Conservation (phyloP, 495 filamentous ascomycete genomes). For the Aspergillus bridgeri region DNA sequence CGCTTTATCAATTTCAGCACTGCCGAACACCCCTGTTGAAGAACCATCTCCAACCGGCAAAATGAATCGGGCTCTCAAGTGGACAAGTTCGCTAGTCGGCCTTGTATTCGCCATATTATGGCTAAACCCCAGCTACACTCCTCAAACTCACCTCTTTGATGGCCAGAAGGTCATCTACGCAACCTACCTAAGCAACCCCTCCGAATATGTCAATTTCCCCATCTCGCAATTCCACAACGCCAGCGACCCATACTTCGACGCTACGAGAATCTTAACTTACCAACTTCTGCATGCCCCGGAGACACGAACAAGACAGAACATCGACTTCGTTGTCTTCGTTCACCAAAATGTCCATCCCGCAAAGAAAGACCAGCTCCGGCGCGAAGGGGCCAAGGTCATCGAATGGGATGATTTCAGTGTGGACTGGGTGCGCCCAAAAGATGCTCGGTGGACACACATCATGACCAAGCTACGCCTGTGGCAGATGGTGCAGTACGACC, state of each 20-base stretch:
- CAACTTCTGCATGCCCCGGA: conserved; percentile 4
- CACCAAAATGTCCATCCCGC: background rate
- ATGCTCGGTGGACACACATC: conserved; percentile 3
- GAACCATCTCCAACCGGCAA: no score
- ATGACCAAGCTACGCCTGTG: conserved; percentile 6
- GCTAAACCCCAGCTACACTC: background rate
- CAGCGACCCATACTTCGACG: conserved; percentile 5
- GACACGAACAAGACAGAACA: background rate
- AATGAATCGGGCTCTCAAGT: conserved; percentile 1
- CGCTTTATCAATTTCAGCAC: no score
- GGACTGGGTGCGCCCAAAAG: conserved; percentile 6
- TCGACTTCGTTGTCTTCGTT: conserved; percentile 1
- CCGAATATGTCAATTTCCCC: background rate
- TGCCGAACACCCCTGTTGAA: no score
- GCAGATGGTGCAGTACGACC: conserved; percentile 5
- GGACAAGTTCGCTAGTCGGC: background rate
- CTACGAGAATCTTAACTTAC: conserved; percentile 1
- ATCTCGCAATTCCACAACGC: background rate
- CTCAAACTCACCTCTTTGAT: background rate
- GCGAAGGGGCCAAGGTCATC: conserved; percentile 1
- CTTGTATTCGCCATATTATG: background rate
- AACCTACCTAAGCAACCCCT: conserved; percentile 2
- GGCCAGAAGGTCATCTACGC: background rate
- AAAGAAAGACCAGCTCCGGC: background rate
- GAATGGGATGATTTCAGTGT: background rate